Conservation (phyloP, 139 green algal species). For the Coccomyxa sp. region DNA sequence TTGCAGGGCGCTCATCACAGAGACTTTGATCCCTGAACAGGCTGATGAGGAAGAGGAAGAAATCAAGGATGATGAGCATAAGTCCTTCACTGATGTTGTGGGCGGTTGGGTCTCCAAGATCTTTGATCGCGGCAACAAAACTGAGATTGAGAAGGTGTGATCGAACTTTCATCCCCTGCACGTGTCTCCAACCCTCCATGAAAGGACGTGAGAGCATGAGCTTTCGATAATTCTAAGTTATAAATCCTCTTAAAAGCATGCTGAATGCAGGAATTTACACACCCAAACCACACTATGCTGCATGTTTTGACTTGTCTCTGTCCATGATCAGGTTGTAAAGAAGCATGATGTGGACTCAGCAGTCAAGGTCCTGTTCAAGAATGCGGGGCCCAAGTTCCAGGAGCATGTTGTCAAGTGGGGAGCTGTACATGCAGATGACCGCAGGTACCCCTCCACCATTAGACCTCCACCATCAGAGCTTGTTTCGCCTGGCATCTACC, state of each 20-base stretch:
- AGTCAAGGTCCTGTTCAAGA: slow-evolving; percentile 7
- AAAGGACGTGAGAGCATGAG: too few species aligned
- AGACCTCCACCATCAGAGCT: neutral
- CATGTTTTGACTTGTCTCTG: too few species aligned
- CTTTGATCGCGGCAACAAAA: neutral
- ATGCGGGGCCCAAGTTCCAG: slow-evolving; percentile 2
- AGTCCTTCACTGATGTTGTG: neutral
- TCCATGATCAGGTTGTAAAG: neutral
- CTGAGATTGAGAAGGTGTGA: neutral
- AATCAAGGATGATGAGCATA: neutral
- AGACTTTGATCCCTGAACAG: neutral
- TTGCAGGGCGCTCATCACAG: slow-evolving; percentile 11
- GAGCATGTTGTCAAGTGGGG: slow-evolving; percentile 1
- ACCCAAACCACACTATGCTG: too few species aligned
- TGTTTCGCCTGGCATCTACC: too few species aligned
- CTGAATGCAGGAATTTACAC: too few species aligned
- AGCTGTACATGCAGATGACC: neutral
- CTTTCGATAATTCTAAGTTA: too few species aligned
- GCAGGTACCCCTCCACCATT: neutral
- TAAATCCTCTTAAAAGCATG: too few species aligned
- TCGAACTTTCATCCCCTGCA: too few species aligned
- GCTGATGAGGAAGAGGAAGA: neutral
- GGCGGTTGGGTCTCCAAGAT: neutral
- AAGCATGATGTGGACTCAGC: slow-evolving; percentile 8
- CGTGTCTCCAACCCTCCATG: too few species aligned